Evolutionary conservation across 345 rosid genomes (phyloP), one percentile per base, ranked within the genome.

Genomic region (Cardamine resedifolia): DNA sequence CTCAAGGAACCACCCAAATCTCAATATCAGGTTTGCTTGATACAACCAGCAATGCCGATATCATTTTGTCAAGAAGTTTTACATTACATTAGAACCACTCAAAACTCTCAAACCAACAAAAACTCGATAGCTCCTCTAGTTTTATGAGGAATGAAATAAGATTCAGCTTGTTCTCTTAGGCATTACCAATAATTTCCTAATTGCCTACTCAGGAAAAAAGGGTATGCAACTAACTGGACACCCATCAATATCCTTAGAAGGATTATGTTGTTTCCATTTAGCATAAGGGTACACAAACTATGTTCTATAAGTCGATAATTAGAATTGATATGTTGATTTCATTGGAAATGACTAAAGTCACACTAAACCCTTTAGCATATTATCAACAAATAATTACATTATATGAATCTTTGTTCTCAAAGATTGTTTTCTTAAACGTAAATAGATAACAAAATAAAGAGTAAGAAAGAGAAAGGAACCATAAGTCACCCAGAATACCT

Each of bases 401-500:
- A 7, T 10, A 8, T 10, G 66, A 28, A 39, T 51, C 41, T 18
- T 28, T 34, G 33, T 5, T 66, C 51, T 48, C 49, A 23, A 53
- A n/a, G n/a, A n/a, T 4, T 2, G 16, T 38, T 49, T 34, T 47
- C 51, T 16, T 16, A 16, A 16, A 10, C n/a, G 61, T 14, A n/a
- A 16, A 53, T 2, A 55, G 28, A 6, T 4, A 34, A n/a, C 28
- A 30, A 52, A 64, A 8, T 1, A n/a, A 21, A 36, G 31, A 33
- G 11, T 27, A 47, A 44, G 41, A 56, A 62, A 9, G 31, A 33
- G 11, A 36, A 47, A 44, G 41, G 6, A 64, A 67, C 31, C 30
- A 59, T 3, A 73, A 26, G 43, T 24, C 0, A 28, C 55, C 0
- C 12, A 63, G 6, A 66, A 70, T 78, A 92, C 99, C 98, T 95